phyloP scores from a whole-genome alignment of 148 eudicot species.

The Vaccinium corymbosum region DNA sequence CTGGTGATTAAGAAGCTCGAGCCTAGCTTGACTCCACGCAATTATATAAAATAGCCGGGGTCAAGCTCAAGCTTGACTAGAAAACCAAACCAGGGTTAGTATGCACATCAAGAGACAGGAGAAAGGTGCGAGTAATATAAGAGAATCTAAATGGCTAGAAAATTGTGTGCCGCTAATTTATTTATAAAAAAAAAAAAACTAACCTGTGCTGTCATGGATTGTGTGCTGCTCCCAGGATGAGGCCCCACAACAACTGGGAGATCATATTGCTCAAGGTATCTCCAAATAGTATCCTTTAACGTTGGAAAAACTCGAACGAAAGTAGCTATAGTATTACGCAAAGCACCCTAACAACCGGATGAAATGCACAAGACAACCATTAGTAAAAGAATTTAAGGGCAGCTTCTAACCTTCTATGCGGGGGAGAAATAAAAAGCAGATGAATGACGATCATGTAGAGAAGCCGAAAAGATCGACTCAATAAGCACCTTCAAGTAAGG shows the following conservation, averaged over 20 bases:
- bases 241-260: conserved; percentile 92
- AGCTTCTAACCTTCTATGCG: not conserved
- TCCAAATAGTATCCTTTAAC: conserved; percentile 85
- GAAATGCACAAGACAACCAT: conserved; percentile 17
- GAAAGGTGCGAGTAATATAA: conserved; percentile 5
- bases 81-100: not conserved
- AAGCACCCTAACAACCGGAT: conserved; percentile 59
- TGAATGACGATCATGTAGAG: not conserved
- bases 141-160: not conserved
- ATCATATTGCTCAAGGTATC: conserved; percentile 92
- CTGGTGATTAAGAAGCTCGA: not conserved
- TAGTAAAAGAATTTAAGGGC: conserved; percentile 4
- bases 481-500: conserved; percentile 79
- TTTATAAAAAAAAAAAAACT: not conserved
- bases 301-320: conserved; percentile 70
- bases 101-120: not conserved
- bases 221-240: conserved; percentile 47
- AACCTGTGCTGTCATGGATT: conserved; percentile 62
- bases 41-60: not conserved
- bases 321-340: conserved; percentile 72
- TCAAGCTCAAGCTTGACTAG: not conserved
- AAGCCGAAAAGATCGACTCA: not conserved
- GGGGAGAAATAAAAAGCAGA: not conserved
- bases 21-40: not conserved
- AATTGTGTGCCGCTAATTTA: not conserved